A percentile compares a stretch with the other conserved stretches of the same genome.
Evolutionary conservation across 768 basidiomycete species (phyloP).

Genomic region (Rhodotorula diobovata): DNA sequence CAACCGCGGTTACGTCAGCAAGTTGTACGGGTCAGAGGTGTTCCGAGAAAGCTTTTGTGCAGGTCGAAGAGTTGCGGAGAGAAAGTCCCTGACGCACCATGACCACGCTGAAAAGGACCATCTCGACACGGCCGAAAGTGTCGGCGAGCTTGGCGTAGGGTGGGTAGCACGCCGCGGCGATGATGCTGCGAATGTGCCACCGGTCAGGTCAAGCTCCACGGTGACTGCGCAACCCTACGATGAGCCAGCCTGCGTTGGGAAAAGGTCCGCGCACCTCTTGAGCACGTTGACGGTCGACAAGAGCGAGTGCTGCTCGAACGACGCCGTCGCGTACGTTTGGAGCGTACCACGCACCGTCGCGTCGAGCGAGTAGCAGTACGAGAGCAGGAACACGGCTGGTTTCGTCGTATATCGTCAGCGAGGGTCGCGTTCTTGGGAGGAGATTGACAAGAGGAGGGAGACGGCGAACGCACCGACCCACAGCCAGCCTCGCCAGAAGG

Average conservation of each 20-base stretch:
- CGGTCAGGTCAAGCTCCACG: background rate
- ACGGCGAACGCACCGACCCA: background rate
- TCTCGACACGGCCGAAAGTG: conserved; percentile 45
- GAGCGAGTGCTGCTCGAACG: conserved; percentile 36
- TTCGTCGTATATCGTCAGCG: conserved; percentile 11
- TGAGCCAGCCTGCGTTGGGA: too few species aligned
- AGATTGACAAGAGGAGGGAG: background rate
- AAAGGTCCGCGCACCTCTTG: conserved; percentile 44
- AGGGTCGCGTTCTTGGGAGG: background rate
- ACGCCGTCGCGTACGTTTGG: conserved; percentile 37
- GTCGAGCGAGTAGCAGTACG: conserved; percentile 39
- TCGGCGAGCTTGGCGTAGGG: conserved; percentile 44
- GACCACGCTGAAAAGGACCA: conserved; percentile 43
- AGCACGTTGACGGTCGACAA: conserved; percentile 46
- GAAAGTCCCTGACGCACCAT: conserved; percentile 38
- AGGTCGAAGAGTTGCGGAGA: background rate
- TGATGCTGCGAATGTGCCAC: background rate
- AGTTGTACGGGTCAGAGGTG: background rate
- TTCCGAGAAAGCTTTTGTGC: too few species aligned
- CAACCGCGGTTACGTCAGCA: too few species aligned
- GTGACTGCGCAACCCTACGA: background rate
- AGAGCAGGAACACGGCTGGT: conserved; percentile 42
- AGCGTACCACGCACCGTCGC: conserved; percentile 40
- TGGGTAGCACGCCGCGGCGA: background rate
- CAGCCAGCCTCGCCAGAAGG: background rate